These are phyloP conservation scores for Metarhizium album DNA, from an alignment of 2,329 filamentous ascomycete species.

Conservation along the genomic window DNA sequence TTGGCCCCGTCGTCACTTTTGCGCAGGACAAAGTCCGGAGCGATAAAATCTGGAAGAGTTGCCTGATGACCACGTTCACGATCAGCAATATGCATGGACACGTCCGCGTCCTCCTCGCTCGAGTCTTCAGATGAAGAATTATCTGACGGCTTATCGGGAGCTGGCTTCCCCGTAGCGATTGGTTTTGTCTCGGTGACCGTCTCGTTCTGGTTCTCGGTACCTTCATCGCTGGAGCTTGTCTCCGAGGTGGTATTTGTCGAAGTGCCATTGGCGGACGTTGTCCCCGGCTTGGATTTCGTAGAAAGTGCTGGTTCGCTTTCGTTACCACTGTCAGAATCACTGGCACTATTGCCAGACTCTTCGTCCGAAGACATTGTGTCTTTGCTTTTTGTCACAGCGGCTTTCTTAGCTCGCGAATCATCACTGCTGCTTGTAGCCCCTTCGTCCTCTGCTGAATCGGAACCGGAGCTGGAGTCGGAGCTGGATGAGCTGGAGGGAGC, in stretches of 20 bases:
- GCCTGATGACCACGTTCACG: slow-evolving; percentile 19
- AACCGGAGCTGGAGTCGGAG: slow-evolving; percentile 14
- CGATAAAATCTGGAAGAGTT: slow-evolving; percentile 35
- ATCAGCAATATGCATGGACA: slow-evolving; percentile 29
- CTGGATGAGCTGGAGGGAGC: slow-evolving; percentile 5
- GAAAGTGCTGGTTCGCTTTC: slow-evolving; percentile 7
- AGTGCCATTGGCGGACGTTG: slow-evolving; percentile 11
- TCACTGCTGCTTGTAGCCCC: slow-evolving; percentile 5
- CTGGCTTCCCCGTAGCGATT: not conserved
- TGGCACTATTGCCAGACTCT: slow-evolving; percentile 17
- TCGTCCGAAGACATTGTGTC: not conserved
- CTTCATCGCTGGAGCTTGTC: slow-evolving; percentile 14
- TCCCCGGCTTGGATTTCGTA: slow-evolving; percentile 9
- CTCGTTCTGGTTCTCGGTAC: slow-evolving; percentile 13
- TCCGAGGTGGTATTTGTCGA: slow-evolving; percentile 7
- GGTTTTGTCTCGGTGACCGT: not conserved
- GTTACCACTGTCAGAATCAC: slow-evolving; percentile 8
- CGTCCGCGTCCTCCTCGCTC: slow-evolving; percentile 23
- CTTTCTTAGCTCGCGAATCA: slow-evolving; percentile 12
- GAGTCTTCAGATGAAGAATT: slow-evolving; percentile 12
- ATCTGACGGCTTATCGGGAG: not conserved
- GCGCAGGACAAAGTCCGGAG: slow-evolving; percentile 43
- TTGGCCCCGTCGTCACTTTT: slow-evolving; percentile 30
- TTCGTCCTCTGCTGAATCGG: slow-evolving; percentile 13
- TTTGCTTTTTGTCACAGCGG: not conserved